Conservation (phyloP, 768 basidiomycete genomes). For the Serpula lacrymans region DNA sequence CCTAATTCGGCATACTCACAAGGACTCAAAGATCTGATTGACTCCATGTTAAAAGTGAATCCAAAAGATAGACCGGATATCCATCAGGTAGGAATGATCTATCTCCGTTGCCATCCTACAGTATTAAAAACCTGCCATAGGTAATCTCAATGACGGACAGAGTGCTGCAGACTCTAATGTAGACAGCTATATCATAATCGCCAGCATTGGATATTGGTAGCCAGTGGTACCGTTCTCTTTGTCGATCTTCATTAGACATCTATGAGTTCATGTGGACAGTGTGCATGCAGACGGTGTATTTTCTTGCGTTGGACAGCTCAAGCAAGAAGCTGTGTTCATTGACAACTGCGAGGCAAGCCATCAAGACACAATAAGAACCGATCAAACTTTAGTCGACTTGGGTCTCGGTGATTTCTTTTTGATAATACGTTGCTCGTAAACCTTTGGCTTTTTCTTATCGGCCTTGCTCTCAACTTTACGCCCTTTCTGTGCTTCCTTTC, state of each 20-base stretch:
- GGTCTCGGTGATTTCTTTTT: no score
- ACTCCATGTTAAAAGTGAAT: conserved; percentile 79
- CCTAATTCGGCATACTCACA: conserved; percentile 85
- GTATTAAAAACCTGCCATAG: conserved; percentile 31
- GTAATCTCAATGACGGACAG: conserved; percentile 64
- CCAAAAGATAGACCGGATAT: conserved; percentile 84
- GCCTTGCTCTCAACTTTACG: not conserved
- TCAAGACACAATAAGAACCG: no score
- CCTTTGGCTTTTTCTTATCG: not conserved
- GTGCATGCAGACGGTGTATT: no score
- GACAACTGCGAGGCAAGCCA: no score
- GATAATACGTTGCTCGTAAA: no score
- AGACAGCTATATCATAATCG: conserved; percentile 11
- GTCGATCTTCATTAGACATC: no score
- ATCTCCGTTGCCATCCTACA: not conserved
- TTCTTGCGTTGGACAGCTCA: no score
- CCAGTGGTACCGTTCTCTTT: no score
- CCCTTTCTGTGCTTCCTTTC: conserved; percentile 16
- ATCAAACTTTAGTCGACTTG: no score
- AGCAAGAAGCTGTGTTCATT: no score
- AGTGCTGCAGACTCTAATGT: conserved; percentile 58
- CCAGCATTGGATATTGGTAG: no score
- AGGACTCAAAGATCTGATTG: conserved; percentile 77
- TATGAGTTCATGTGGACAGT: no score
- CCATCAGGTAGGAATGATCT: conserved; percentile 61